Evolutionary conservation across 495 filamentous ascomycete species (phyloP).

Genomic region (Hypoxylon crocopeplum): DNA sequence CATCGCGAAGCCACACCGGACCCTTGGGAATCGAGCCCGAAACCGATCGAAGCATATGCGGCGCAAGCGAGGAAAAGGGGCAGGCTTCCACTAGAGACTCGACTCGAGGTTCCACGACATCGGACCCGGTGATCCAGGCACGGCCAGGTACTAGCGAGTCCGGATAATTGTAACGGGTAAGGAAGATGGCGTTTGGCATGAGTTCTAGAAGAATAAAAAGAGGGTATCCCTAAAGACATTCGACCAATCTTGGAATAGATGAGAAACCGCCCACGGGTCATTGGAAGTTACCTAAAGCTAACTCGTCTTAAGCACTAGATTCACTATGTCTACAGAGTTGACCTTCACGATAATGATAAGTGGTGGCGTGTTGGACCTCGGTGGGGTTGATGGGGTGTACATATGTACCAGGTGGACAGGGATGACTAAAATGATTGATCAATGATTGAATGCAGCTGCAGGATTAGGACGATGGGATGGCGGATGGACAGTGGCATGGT

Average conservation of each 20-base stretch:
- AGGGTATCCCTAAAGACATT: slow-evolving; percentile 4
- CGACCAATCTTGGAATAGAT: slow-evolving; percentile 18
- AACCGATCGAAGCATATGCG: no score
- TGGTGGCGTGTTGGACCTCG: background rate
- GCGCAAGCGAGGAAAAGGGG: slow-evolving; percentile 1
- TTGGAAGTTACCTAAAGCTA: background rate
- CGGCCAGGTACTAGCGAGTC: slow-evolving; percentile 16
- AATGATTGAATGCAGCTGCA: no score
- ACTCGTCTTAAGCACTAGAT: no score
- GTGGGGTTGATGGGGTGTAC: background rate
- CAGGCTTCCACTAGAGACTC: background rate
- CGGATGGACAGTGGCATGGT: no score
- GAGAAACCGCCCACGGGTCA: slow-evolving; percentile 8
- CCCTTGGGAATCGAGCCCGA: background rate
- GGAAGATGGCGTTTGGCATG: background rate
- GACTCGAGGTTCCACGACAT: slow-evolving; percentile 24
- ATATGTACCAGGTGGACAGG: background rate
- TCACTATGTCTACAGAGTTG: no score
- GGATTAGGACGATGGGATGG: no score
- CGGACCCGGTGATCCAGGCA: slow-evolving; percentile 28
- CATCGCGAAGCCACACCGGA: slow-evolving; percentile 2
- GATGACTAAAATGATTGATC: no score
- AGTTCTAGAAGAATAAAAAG: slow-evolving; percentile 27
- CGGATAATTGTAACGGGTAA: slow-evolving; percentile 24
- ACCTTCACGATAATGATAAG: background rate